phyloP scores from a whole-genome alignment of 2,329 filamentous ascomycete genomes.

The Capronia coronata region DNA sequence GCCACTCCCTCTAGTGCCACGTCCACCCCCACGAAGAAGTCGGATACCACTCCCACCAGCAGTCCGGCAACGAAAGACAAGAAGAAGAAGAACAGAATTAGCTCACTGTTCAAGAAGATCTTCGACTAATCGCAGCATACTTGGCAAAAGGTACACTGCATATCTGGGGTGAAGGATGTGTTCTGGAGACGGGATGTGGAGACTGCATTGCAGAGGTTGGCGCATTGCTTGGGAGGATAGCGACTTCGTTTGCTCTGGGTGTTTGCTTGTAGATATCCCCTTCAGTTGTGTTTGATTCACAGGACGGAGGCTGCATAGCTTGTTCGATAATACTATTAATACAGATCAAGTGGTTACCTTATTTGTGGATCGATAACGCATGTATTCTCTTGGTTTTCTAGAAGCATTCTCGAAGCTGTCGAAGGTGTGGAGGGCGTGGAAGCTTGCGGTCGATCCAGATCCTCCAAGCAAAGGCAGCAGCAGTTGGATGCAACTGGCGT shows the following conservation, averaged over 20 bases:
- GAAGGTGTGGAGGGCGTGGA: conserved; percentile 1
- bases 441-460: background rate
- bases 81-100: conserved; percentile 63
- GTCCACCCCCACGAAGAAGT: conserved; percentile 21
- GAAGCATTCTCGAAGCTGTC: conserved; percentile 16
- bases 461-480: background rate
- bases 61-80: conserved; percentile 42
- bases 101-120: conserved; percentile 57
- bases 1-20: conserved; percentile 9
- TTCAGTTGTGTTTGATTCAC: conserved; percentile 18
- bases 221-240: conserved; percentile 21
- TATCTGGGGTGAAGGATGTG: background rate
- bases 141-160: too few relatives aligned
- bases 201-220: conserved; percentile 21
- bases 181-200: too few relatives aligned
- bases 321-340: conserved; percentile 9
- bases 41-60: conserved; percentile 30
- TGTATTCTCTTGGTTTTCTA: conserved; percentile 24
- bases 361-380: conserved; percentile 1
- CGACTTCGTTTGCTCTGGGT: conserved; percentile 16
- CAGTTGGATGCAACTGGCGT: too few relatives aligned
- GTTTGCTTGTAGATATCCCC: conserved; percentile 26
- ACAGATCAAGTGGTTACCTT: background rate
- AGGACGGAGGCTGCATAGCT: conserved; percentile 6
- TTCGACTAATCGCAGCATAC: conserved; percentile 34